Conservation (phyloP, 2,329 filamentous ascomycete genomes). For the Aspergillus ochraceus region DNA sequence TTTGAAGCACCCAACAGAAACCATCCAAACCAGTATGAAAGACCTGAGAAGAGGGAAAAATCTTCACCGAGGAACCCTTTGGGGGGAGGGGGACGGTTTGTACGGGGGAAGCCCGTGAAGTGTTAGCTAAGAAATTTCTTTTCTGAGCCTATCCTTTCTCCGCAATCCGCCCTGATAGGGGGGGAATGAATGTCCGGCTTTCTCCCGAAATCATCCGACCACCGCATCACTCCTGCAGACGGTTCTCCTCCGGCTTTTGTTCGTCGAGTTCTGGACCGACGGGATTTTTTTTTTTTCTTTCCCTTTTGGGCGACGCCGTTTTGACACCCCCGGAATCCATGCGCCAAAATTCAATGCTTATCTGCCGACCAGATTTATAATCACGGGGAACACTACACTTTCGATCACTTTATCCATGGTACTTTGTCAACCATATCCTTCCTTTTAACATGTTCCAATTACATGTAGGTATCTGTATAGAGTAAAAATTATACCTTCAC, state of each 20-base stretch:
- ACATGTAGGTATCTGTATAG: too few relatives aligned
- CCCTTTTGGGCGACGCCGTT: neutral
- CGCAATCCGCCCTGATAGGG: constrained; percentile 13
- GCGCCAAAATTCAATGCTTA: neutral
- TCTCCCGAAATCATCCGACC: constrained; percentile 23
- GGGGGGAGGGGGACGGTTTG: neutral
- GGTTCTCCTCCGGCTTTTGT: constrained; percentile 3
- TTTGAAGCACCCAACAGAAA: neutral
- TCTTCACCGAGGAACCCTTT: constrained; percentile 24
- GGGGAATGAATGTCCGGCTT: constrained; percentile 16
- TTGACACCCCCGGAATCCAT: neutral
- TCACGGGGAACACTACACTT: neutral
- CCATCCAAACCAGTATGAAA: neutral
- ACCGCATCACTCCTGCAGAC: constrained; percentile 6
- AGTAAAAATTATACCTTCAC: neutral
- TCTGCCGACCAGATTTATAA: neutral
- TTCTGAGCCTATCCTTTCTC: constrained; percentile 7
- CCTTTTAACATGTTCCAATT: neutral
- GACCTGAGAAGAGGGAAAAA: neutral
- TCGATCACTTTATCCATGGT: neutral
- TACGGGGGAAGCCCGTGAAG: neutral
- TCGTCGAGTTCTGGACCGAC: constrained; percentile 3
- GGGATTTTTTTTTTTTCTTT: neutral
- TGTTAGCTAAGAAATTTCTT: constrained; percentile 18
- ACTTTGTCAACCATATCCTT: neutral